Base-by-base conservation (phyloP, 164 flowering plant genomes). In the Pachysandra terminalis region DNA sequence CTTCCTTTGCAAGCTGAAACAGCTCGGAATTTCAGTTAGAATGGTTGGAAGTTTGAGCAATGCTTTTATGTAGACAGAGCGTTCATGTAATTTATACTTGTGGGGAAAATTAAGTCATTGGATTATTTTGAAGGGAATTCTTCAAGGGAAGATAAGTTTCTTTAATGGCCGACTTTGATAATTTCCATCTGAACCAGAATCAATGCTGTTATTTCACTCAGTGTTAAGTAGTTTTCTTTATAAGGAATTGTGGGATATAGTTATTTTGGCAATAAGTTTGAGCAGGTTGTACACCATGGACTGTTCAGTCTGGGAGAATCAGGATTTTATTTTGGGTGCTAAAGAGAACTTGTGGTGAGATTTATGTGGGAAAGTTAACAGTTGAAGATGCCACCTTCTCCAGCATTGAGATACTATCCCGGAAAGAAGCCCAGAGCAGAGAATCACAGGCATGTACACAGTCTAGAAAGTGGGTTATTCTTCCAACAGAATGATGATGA, bases 401-500 rank as follows among this genome's bases (percentile, higher is more conserved):
- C 97, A 48, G 86, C 88, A 63, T 61, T 83, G 78, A 83, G 92
- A 66, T 77, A 72, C 64, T 89, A 95, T 24, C 96, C 95, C 0
- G 78, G 84, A 23, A 80, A 90, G 78, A 89, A 84, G 70, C 55
- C 63, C 13, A 83, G 79, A 74, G 68, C 55, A 0, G 87, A 84
- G 14, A 79, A 65, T 67, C 94, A 92, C 80, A 91, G 77, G 78
- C 80, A 94, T 69, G 96, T 94, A 26, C 85, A 71, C 15, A 95
- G 96, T 77, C 80, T 91, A 45, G 96, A 90, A 72, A 67, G 83
- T 56, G 92, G 89, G 40, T 56, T 90, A 57, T 55, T 75, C 10
- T 61, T 83, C 56, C 85, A 60, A 61, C 96, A 85, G 40, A 87
- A 86, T 65, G 97, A 92, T 72, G 97, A 95, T 58, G 96, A 92